A percentile compares a stretch with the other conserved stretches of the same genome.
Evolutionary conservation across 768 basidiomycete species (phyloP).

Genomic region (Xerocomellus amylosporus): DNA sequence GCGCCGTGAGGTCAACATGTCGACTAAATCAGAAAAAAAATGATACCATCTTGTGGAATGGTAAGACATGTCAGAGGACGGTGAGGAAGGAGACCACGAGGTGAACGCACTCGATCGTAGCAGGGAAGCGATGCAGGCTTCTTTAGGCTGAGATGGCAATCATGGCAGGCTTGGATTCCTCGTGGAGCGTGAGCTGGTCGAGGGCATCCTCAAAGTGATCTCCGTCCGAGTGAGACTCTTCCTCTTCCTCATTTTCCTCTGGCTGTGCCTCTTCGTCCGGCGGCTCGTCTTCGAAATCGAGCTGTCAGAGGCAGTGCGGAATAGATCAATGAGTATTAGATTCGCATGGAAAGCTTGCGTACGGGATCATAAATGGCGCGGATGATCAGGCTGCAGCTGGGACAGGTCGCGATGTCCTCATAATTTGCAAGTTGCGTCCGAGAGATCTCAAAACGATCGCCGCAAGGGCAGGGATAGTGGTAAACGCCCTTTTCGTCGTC

Average conservation of each 20-base stretch:
- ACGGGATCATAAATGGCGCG: slow-evolving; percentile 95
- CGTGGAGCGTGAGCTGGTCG: slow-evolving; percentile 48
- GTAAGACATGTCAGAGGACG: background rate
- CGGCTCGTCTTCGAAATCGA: slow-evolving; percentile 82
- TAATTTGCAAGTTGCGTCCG: slow-evolving; percentile 79
- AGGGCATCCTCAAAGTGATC: slow-evolving; percentile 63
- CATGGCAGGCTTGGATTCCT: slow-evolving; percentile 9
- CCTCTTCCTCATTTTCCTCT: slow-evolving; percentile 34
- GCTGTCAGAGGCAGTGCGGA: slow-evolving; percentile 40
- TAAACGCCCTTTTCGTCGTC: slow-evolving; percentile 78
- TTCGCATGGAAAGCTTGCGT: slow-evolving; percentile 32
- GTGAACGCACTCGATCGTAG: slow-evolving; percentile 1
- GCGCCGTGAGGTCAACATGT: background rate
- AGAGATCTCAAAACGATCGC: slow-evolving; percentile 95
- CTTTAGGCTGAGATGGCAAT: slow-evolving; percentile 20
- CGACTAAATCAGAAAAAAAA: background rate
- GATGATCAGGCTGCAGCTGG: slow-evolving; percentile 91
- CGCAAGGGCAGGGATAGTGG: slow-evolving; percentile 97
- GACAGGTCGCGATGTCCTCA: slow-evolving; percentile 95
- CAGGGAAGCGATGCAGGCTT: background rate
- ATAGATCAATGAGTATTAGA: background rate
- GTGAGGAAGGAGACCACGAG: background rate
- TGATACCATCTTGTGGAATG: background rate
- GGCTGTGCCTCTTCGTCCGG: slow-evolving; percentile 43
- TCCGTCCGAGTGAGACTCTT: slow-evolving; percentile 39